phyloP scores from a whole-genome alignment of 345 rosid species.

The Salix exigua region DNA sequence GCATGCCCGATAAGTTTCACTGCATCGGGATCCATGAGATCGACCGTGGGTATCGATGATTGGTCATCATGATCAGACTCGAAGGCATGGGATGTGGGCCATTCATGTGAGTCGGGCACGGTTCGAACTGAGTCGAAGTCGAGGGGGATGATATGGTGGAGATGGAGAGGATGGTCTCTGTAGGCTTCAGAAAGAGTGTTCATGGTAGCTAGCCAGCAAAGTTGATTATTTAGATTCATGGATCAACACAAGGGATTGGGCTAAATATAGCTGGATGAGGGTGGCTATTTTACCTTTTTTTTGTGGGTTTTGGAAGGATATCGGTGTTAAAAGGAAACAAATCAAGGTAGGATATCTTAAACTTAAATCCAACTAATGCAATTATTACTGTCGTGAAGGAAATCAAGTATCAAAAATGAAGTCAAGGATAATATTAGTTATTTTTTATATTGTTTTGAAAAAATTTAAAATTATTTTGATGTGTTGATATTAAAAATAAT shows the following conservation, averaged over 20 bases:
- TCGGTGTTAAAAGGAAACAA: conserved; percentile 5
- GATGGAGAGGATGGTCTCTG: conserved; percentile 49
- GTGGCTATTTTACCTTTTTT: conserved; percentile 21
- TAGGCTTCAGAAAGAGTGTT: conserved; percentile 47
- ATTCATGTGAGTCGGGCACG: conserved; percentile 56
- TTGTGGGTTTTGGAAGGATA: conserved; percentile 32
- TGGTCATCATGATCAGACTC: conserved; percentile 4
- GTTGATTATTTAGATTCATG: not conserved
- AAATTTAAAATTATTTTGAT: too few relatives aligned
- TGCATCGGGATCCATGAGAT: conserved; percentile 46
- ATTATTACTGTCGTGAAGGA: too few relatives aligned
- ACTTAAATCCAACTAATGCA: not conserved
- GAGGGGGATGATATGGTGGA: conserved; percentile 41
- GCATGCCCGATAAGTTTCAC: conserved; percentile 40
- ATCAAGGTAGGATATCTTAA: not conserved
- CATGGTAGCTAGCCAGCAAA: conserved; percentile 12
- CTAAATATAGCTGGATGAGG: conserved; percentile 3
- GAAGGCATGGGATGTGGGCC: conserved; percentile 30
- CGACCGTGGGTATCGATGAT: conserved; percentile 46
- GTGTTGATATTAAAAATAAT: too few relatives aligned
- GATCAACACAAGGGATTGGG: conserved; percentile 2
- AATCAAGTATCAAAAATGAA: too few relatives aligned
- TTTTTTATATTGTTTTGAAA: too few relatives aligned
- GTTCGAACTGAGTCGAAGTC: conserved; percentile 46
- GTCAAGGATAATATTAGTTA: too few relatives aligned